phyloP scores from a whole-genome alignment of 2,329 filamentous ascomycete species.

The Clonostachys byssicola region DNA sequence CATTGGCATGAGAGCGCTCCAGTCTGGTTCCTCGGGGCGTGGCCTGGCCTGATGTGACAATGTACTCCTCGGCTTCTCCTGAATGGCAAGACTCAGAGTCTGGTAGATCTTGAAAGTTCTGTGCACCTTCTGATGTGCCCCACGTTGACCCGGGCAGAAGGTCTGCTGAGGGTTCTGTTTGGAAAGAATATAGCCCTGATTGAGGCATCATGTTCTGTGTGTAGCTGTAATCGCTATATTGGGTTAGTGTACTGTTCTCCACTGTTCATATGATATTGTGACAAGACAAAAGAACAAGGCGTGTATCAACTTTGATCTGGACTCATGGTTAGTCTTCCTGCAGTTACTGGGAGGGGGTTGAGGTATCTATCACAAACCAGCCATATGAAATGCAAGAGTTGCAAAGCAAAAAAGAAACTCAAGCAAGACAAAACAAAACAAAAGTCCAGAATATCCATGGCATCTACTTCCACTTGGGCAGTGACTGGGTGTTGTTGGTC shows the following conservation, averaged over 20 bases:
- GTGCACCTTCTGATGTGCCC: conserved; percentile 55
- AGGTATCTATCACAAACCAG: too few species aligned
- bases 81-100: conserved; percentile 43
- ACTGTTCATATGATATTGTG: conserved; percentile 4
- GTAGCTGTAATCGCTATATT: conserved; percentile 56
- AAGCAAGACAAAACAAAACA: too few species aligned
- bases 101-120: conserved; percentile 53
- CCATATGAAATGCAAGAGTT: too few species aligned
- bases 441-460: too few species aligned
- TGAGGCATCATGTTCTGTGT: conserved; percentile 45
- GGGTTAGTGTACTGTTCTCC: too few species aligned
- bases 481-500: too few species aligned
- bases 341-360: too few species aligned
- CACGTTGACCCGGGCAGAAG: conserved; percentile 50
- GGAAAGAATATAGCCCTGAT: conserved; percentile 46
- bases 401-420: too few species aligned
- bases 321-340: conserved; percentile 13
- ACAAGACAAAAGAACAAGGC: conserved; percentile 23
- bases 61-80: conserved; percentile 51
- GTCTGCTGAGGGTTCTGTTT: conserved; percentile 55
- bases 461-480: too few species aligned
- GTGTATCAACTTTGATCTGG: conserved; percentile 56
- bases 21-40: conserved; percentile 44
- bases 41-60: conserved; percentile 50
- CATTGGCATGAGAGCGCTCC: conserved; percentile 39